Evolutionary conservation across 345 rosid species (phyloP).

Genomic region (Cardamine occulta): DNA sequence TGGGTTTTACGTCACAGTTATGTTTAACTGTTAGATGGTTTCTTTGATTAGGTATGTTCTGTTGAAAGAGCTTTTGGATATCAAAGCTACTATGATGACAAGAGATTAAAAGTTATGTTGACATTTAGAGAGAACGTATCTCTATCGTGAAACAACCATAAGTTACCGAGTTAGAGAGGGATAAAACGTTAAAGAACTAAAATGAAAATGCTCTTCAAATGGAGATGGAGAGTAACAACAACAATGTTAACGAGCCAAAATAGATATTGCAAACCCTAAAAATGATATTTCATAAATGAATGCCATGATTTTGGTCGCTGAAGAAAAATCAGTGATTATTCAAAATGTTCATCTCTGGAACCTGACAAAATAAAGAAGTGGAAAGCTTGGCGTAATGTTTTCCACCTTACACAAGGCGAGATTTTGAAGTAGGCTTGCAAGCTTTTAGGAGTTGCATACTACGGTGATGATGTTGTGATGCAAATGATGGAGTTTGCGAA

Average conservation of each 20-base stretch:
- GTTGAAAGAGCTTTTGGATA: not conserved
- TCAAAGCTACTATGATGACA: not conserved
- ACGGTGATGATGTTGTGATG: no score
- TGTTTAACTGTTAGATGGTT: not conserved
- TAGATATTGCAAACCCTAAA: not conserved
- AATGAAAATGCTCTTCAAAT: no score
- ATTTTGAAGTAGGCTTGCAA: no score
- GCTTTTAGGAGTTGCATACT: no score
- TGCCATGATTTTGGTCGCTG: not conserved
- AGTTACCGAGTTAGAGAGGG: not conserved
- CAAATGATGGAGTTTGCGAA: no score
- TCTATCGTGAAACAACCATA: not conserved
- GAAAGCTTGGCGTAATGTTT: no score
- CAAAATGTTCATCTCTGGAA: no score
- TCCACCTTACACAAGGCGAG: no score
- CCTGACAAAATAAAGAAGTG: no score
- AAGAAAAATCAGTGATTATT: not conserved
- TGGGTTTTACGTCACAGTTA: slow-evolving; percentile 1
- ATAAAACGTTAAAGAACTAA: not conserved
- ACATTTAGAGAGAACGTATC: not conserved
- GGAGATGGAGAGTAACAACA: no score
- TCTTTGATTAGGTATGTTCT: not conserved
- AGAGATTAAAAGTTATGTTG: not conserved
- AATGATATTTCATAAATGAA: not conserved
- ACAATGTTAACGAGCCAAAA: not conserved